Percentiles rank a stretch among this genome's conserved stretches.
Conservation (phyloP, 116 monocot genomes). For the Trichopus zeylanicus region DNA sequence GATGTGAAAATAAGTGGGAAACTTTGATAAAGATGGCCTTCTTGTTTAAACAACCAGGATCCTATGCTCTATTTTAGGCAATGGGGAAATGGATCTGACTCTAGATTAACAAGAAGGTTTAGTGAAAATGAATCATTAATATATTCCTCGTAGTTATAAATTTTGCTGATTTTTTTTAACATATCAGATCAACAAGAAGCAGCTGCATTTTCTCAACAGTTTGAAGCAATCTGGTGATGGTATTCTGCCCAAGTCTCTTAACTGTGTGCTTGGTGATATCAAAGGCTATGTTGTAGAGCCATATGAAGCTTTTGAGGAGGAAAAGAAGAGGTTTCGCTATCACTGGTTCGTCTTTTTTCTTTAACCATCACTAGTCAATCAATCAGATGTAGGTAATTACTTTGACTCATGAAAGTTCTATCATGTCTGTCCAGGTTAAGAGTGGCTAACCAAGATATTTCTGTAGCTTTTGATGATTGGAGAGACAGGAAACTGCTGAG, state of each 20-base stretch:
- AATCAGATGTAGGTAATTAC: neutral
- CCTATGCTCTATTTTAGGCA: too few species aligned
- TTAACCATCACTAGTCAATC: neutral
- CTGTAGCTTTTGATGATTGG: constrained; percentile 19
- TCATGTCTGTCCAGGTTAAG: constrained; percentile 27
- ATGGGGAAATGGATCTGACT: too few species aligned
- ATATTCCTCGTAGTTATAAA: neutral
- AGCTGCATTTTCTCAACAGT: constrained; percentile 42
- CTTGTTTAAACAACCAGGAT: too few species aligned
- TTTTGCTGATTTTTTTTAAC: constrained; percentile 7
- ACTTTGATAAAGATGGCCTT: neutral
- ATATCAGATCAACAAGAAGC: constrained; percentile 61
- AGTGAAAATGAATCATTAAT: neutral
- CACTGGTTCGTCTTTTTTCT: constrained; percentile 45
- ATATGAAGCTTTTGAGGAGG: constrained; percentile 48
- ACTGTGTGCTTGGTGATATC: constrained; percentile 59
- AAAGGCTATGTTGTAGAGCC: constrained; percentile 35
- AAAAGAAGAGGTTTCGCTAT: constrained; percentile 39
- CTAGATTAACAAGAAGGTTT: too few species aligned
- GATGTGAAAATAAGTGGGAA: neutral
- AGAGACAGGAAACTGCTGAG: constrained; percentile 15
- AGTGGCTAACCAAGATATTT: constrained; percentile 31
- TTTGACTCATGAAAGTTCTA: neutral
- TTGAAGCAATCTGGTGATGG: constrained; percentile 57
- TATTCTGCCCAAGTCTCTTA: constrained; percentile 50